Conservation (phyloP, 202 grass and related monocot species). For the Setaria italica region DNA sequence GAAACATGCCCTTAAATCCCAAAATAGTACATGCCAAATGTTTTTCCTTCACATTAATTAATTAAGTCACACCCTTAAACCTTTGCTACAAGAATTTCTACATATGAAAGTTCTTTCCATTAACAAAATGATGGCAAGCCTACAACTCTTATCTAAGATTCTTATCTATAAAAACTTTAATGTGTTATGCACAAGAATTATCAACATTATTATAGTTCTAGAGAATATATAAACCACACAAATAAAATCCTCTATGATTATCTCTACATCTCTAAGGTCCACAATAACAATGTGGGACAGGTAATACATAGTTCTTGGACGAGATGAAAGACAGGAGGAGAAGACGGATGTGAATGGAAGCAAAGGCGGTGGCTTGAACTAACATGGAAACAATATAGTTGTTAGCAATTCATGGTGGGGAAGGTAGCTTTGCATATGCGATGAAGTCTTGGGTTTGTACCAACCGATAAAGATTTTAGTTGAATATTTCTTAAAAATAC, state of each 20-base stretch:
- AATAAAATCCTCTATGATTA: not conserved
- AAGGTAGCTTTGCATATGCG: not conserved
- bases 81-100: too few relatives aligned
- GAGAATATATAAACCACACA: not conserved
- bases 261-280: not conserved
- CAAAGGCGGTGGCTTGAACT: not conserved
- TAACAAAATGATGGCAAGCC: not conserved
- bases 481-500: not conserved
- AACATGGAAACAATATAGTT: not conserved
- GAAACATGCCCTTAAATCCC: not conserved
- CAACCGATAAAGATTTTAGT: not conserved
- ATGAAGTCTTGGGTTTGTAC: not conserved
- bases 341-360: not conserved
- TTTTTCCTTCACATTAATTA: too few relatives aligned
- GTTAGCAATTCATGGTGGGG: not conserved
- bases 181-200: not conserved
- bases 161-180: not conserved
- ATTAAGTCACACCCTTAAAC: too few relatives aligned
- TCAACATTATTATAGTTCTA: not conserved
- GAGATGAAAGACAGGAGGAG: too few relatives aligned
- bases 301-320: too few relatives aligned
- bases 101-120: not conserved
- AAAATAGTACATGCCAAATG: not conserved
- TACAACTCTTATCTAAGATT: not conserved
- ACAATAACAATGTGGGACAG: not conserved